These are phyloP conservation scores for Rosa chinensis DNA, from an alignment of 306 rosid genomes.

Conservation along the genomic window DNA sequence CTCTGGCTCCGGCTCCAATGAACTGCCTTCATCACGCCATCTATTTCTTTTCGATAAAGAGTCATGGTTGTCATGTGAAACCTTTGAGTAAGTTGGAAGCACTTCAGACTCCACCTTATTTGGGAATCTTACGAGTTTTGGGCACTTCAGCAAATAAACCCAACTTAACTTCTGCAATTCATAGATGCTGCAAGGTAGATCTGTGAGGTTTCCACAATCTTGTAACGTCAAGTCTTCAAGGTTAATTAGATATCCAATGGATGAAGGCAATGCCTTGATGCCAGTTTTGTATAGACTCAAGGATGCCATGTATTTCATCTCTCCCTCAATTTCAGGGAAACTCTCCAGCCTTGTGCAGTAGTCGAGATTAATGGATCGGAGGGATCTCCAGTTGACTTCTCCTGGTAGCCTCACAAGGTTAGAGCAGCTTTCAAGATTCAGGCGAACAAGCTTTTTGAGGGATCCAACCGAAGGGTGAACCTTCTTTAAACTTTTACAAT, in stretches of 20 bases:
- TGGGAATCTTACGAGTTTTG: background rate
- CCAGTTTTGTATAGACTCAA: accelerated
- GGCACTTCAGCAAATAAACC: accelerated
- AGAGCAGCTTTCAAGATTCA: accelerated
- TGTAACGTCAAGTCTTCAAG: accelerated
- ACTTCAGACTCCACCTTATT: background rate
- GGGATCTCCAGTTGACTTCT: background rate
- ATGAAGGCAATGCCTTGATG: background rate
- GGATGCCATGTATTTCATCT: background rate
- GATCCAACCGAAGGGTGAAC: background rate
- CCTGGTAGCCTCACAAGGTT: background rate
- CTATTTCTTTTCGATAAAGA: no score
- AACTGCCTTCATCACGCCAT: no score
- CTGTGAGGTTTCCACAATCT: background rate
- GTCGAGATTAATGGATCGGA: background rate
- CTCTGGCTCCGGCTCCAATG: no score
- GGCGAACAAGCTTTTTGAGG: background rate
- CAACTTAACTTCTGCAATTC: accelerated
- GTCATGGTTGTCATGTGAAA: no score
- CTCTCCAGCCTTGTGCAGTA: background rate
- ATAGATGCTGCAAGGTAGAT: background rate
- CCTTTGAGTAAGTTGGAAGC: no score
- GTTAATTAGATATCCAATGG: background rate
- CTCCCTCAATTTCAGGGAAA: slow-evolving; percentile 12
- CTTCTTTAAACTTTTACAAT: background rate